Conservation (phyloP, 352 stramenopile genomes). For the Globisporangium ultimum region DNA sequence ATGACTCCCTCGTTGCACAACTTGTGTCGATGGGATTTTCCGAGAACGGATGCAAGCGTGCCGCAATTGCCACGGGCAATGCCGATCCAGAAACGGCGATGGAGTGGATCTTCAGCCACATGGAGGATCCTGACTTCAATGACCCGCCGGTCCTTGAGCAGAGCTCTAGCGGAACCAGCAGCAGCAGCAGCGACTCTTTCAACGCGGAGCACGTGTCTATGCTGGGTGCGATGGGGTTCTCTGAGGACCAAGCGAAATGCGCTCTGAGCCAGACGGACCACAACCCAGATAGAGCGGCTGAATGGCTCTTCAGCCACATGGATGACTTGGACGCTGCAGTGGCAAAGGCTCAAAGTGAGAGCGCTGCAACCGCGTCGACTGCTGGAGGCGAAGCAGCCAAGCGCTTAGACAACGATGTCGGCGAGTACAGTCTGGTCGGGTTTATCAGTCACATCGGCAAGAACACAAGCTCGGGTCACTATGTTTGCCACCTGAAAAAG, state of each 20-base stretch:
- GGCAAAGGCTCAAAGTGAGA: constrained; percentile 32
- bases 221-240: constrained; percentile 87
- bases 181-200: constrained; percentile 58
- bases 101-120: constrained; percentile 99
- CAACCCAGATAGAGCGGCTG: constrained; percentile 91
- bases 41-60: constrained; percentile 96
- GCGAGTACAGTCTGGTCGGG: constrained; percentile 94
- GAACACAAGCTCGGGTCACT: constrained; percentile 97
- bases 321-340: constrained; percentile 93
- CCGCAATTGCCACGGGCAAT: constrained; percentile 91
- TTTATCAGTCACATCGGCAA: constrained; percentile 99
- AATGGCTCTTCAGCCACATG: constrained; percentile 99
- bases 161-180: constrained; percentile 4
- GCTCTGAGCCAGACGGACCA: constrained; percentile 91
- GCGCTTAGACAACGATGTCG: constrained; percentile 53
- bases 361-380: constrained; percentile 12
- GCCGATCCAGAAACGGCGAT: constrained; percentile 92
- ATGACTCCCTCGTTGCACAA: constrained; percentile 91
- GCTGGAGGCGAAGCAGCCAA: constrained; percentile 17
- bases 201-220: constrained; percentile 68
- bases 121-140: constrained; percentile 97
- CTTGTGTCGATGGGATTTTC: constrained; percentile 98
- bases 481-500: constrained; percentile 98
- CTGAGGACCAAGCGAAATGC: constrained; percentile 87
- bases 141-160: constrained; percentile 65